These are phyloP conservation scores for Arabidopsis suecica DNA, from an alignment of 345 rosid genomes.

Conservation along the genomic window DNA sequence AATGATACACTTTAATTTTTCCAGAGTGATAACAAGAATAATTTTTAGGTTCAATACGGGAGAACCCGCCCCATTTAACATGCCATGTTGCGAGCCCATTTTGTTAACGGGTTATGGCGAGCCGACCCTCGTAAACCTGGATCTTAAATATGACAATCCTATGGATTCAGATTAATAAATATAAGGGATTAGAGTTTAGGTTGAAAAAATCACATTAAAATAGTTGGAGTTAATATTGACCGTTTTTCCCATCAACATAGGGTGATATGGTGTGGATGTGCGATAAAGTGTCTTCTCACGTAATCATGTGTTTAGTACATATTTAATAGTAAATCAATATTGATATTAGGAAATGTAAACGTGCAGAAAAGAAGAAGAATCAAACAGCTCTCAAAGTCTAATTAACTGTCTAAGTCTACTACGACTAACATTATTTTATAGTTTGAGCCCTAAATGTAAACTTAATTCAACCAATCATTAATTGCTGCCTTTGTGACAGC, in stretches of 20 bases:
- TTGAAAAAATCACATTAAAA: too few species aligned
- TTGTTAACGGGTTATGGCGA: too few species aligned
- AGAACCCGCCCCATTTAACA: too few species aligned
- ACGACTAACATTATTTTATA: neutral
- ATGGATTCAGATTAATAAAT: too few species aligned
- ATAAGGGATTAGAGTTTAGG: too few species aligned
- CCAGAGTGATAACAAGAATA: neutral
- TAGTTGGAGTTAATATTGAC: too few species aligned
- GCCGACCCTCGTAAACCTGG: too few species aligned
- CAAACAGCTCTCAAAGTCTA: neutral
- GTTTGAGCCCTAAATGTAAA: neutral
- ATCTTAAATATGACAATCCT: too few species aligned
- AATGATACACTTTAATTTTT: conserved; percentile 2
- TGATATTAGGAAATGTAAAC: neutral
- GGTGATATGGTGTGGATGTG: neutral
- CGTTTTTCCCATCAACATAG: too few species aligned
- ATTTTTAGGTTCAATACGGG: neutral
- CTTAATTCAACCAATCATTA: neutral
- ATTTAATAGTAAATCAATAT: neutral
- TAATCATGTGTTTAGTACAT: neutral
- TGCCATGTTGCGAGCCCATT: too few species aligned
- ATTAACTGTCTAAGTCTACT: neutral
- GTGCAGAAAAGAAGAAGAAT: neutral
- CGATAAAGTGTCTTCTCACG: neutral
- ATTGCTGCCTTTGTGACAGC: neutral